phyloP scores from a whole-genome alignment of 768 basidiomycete genomes.

The Boletus rex-veris region DNA sequence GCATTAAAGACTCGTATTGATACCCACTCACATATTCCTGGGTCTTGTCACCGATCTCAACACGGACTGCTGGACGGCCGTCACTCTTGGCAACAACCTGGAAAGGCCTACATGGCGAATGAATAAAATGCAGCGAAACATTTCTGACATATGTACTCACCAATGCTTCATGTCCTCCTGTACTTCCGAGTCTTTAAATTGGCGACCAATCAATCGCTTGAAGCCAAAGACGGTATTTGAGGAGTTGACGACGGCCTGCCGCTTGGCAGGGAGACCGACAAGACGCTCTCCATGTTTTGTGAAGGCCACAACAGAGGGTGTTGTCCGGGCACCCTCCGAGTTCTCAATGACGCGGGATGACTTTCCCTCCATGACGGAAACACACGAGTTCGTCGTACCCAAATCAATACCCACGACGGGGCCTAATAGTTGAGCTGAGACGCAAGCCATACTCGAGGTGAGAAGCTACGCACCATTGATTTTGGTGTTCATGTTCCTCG shows the following conservation, averaged over 20 bases:
- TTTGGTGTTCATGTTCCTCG: slow-evolving; percentile 95
- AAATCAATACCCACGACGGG: slow-evolving; percentile 97
- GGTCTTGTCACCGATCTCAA: slow-evolving; percentile 81
- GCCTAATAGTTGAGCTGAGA: slow-evolving; percentile 38
- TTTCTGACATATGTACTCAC: slow-evolving; percentile 35
- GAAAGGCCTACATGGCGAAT: slow-evolving; percentile 62
- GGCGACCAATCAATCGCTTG: slow-evolving; percentile 92
- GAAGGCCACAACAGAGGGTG: slow-evolving; percentile 98
- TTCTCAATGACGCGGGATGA: slow-evolving; percentile 95
- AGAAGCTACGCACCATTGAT: slow-evolving; percentile 60
- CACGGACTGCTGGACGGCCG: slow-evolving; percentile 75
- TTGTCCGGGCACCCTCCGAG: slow-evolving; percentile 95
- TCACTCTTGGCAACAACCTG: slow-evolving; percentile 68
- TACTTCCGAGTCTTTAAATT: slow-evolving; percentile 91
- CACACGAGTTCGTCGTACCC: slow-evolving; percentile 91
- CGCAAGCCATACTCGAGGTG: not conserved
- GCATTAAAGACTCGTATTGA: not conserved
- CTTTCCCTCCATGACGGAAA: slow-evolving; percentile 94
- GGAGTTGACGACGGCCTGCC: slow-evolving; percentile 95
- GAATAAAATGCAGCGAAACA: not conserved
- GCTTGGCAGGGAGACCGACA: slow-evolving; percentile 94
- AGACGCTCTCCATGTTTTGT: slow-evolving; percentile 97
- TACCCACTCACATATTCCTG: slow-evolving; percentile 69
- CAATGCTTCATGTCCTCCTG: slow-evolving; percentile 86
- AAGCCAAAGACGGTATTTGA: slow-evolving; percentile 91